Base-by-base conservation (phyloP, 2,329 filamentous ascomycete species). In the Cryphonectria nitschkei region DNA sequence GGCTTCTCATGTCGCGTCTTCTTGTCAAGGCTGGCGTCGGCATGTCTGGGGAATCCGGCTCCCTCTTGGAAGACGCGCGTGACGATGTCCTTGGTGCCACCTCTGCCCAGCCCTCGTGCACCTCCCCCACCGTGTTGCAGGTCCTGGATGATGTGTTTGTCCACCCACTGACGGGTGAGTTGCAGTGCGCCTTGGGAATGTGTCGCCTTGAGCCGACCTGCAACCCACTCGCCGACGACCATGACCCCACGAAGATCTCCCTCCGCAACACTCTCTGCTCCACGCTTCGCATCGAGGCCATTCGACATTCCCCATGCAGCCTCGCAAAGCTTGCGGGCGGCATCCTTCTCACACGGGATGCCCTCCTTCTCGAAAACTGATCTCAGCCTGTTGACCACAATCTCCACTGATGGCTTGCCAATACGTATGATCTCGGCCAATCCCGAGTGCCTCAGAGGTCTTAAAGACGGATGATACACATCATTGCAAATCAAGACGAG, bases 401-500 rank as follows among this genome's bases (percentile, higher is more conserved):
- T 92, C 73, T 97, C 95, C 13, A 98, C 82, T 0, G 93, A 90
- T 1, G 96, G 94, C 76, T 96, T 96, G 64, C 95, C 93, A 46
- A 97, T 92, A 77, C 97, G 94, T 32, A 99, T 91, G 54, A 98
- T 90, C 79, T 99, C 96, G 0, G 95, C 96, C 65, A 96, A 82
- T 7, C 85, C 89, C 0, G 94, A 95, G 74, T 95, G 92, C n/a
- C 96, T 90, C 9, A 99, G 84, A 0, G 93, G 94, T 39, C 94
- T 89, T 56, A 99, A 86, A 29, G 95, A 93, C 4, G 95, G 91
- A 75, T 97, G 94, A 77, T 99, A 99, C 0, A 98, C 90, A 79
- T 99, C 97, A 76, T 99, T 99, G 84, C 96, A 99, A 75, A 99
- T 96, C 64, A 99, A 85, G 66, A 99, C 94, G 41, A 99, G 84